A percentile compares a stretch with the other conserved stretches of the same genome.
Conservation (phyloP, 2,329 filamentous ascomycete genomes). For the Tolypocladium endophyticum region DNA sequence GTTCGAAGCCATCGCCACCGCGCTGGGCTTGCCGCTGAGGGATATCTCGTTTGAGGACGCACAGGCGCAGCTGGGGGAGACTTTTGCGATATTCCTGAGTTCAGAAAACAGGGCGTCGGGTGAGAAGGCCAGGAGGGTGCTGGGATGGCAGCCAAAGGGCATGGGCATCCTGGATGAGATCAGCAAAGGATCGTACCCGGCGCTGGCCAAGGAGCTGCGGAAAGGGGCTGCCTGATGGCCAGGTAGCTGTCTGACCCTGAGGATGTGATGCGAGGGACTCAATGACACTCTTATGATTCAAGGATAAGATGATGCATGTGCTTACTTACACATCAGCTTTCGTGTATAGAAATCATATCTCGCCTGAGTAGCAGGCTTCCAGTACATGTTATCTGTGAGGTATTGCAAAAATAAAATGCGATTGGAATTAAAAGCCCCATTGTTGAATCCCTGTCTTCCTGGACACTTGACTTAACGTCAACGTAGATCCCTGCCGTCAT, state of each 20-base stretch:
- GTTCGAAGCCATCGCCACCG: conserved; percentile 12
- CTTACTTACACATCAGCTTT: no score
- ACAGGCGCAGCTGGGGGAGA: conserved; percentile 11
- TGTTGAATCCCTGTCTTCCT: no score
- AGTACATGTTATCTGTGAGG: no score
- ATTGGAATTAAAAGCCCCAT: no score
- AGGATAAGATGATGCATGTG: neutral
- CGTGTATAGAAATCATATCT: no score
- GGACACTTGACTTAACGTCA: no score
- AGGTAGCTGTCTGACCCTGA: no score
- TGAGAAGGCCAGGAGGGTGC: conserved; percentile 23
- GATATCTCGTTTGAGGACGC: conserved; percentile 15
- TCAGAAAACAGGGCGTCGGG: conserved; percentile 21
- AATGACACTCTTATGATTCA: no score
- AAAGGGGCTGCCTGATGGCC: neutral
- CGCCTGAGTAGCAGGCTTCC: no score
- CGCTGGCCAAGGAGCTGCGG: conserved; percentile 6
- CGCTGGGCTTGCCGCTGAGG: conserved; percentile 11
- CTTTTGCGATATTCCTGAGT: conserved; percentile 22
- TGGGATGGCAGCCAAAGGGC: conserved; percentile 26
- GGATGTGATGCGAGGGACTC: no score
- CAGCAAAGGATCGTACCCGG: conserved; percentile 13
- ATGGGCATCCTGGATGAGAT: conserved; percentile 23
- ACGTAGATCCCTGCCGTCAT: neutral
- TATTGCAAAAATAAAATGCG: no score